Evolutionary conservation across 2,329 filamentous ascomycete species (phyloP), one percentile per base, ranked within the genome.

Genomic region (Malbranchea cinnamomea): DNA sequence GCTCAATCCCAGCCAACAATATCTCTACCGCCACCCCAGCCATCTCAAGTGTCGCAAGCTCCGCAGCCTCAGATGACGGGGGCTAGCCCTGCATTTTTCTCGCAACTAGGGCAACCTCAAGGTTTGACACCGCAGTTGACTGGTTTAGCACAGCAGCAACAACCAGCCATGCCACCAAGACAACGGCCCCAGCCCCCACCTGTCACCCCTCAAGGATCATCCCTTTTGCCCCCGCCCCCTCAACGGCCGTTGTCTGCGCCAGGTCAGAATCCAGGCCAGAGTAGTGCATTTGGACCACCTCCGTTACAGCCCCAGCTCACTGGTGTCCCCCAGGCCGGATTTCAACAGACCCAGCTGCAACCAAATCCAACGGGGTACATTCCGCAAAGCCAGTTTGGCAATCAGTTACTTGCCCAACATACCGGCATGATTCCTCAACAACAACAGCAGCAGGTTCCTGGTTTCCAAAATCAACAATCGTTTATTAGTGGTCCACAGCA

Each of bases 231-330:
- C 28, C 83, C 84, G 5, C 83, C 80, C 11, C 83, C 84, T 7
- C 70, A 74, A 30, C 70, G 89, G 37, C 78, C 89, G 5, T 66
- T 89, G 8, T 94, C 87, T 23, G 87, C 89, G 22, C 87, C 89
- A 15, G 79, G 83, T n/a, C n/a, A n/a, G 50, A 79, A 83, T 31
- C 77, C 65, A 36, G 55, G 71, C 28, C 78, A 78, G 47, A 73
- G 74, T 26, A 84, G 68, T 52, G 67, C 65, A 4, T 89, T 91
- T 50, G 68, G 69, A 5, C 70, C 78, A 11, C 73, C 81, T 28
- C 74, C 81, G 10, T 57, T 94, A 41, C 77, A 85, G 49, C 74
- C 83, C 30, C 87, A 94, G 49, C 70, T 85, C 53, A 94, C 89
- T 4, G 84, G 87, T 6, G 42, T 67, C 31, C 66, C 69, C 68